These are phyloP conservation scores for Urtica urens DNA, from an alignment of 306 rosid species.

Conservation along the genomic window DNA sequence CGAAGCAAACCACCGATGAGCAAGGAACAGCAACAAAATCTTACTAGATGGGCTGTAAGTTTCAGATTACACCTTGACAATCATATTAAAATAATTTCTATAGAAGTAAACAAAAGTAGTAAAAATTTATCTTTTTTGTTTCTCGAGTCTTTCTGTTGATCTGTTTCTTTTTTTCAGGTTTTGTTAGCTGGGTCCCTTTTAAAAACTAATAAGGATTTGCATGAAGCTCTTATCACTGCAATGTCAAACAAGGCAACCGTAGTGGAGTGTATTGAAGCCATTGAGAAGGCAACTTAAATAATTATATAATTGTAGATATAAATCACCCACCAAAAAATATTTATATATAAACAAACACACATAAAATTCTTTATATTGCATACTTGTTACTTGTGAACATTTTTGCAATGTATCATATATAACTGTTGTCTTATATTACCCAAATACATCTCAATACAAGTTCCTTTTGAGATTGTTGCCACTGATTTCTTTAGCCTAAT, in stretches of 20 bases:
- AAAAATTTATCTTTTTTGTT: neutral
- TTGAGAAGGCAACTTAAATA: constrained; percentile 50
- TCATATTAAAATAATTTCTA: no score
- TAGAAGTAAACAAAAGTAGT: no score
- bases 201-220: constrained; percentile 56
- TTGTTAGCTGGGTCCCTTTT: constrained; percentile 70
- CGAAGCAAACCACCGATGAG: constrained; percentile 76
- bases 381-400: no score
- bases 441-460: neutral
- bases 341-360: no score
- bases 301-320: neutral
- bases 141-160: neutral
- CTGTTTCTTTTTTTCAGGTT: constrained; percentile 33
- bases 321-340: no score
- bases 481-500: no score
- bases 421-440: no score
- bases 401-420: no score
- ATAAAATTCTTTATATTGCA: no score
- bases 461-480: no score
- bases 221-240: constrained; percentile 56
- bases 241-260: constrained; percentile 63
- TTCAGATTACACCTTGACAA: no score
- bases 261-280: constrained; percentile 68
- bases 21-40: constrained; percentile 93
- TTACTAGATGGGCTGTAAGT: constrained; percentile 98